A percentile compares a stretch with the other conserved stretches of the same genome.
These are phyloP conservation scores for Setaria viridis DNA, from an alignment of 202 grass and related monocot genomes.

Conservation along the genomic window DNA sequence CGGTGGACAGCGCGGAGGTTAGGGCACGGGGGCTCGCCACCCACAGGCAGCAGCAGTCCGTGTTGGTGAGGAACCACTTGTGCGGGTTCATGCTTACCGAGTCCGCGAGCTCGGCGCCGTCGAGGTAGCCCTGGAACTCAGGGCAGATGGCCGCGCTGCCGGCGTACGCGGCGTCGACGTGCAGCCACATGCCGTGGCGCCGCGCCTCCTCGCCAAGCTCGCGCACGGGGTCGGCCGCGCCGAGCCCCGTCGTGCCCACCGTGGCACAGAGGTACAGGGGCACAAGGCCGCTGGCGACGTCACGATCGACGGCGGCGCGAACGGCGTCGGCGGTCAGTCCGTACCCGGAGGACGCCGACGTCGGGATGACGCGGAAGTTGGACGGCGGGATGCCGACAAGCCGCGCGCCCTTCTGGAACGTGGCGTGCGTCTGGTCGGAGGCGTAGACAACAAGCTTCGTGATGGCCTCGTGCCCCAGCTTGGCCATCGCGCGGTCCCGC, in stretches of 20 bases:
- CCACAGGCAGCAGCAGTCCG: conserved; percentile 69
- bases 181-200: conserved; percentile 53
- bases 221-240: conserved; percentile 45
- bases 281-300: conserved; percentile 28
- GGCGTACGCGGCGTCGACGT: conserved; percentile 65
- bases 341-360: conserved; percentile 2
- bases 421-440: conserved; percentile 68
- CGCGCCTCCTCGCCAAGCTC: conserved; percentile 50
- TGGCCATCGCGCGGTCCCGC: conserved; percentile 35
- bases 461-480: conserved; percentile 42
- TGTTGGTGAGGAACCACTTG: conserved; percentile 75
- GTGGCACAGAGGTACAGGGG: conserved; percentile 58
- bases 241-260: conserved; percentile 49
- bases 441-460: conserved; percentile 54
- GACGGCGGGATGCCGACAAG: conserved; percentile 54
- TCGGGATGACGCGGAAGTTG: conserved; percentile 55
- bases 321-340: conserved; percentile 21
- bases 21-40: not conserved
- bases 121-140: conserved; percentile 46
- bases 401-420: conserved; percentile 56
- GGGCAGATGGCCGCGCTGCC: conserved; percentile 52
- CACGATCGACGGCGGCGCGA: conserved; percentile 8
- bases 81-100: conserved; percentile 74
- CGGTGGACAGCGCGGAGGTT: not conserved
- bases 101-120: conserved; percentile 61